Evolutionary conservation across 495 filamentous ascomycete genomes (phyloP).

Genomic region (Sphaerosporella brunnea): DNA sequence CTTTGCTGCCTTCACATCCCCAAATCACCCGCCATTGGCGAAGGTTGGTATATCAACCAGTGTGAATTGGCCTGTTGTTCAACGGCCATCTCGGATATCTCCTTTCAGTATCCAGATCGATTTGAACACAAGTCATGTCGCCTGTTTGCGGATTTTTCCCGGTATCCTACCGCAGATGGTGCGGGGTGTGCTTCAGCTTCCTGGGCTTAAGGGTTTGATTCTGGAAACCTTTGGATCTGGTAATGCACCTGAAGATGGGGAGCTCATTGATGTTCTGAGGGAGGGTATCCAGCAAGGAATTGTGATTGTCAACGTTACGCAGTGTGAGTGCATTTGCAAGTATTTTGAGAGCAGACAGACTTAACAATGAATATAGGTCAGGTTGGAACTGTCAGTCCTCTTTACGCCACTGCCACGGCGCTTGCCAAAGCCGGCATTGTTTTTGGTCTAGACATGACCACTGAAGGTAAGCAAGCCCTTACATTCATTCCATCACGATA

Average conservation of each 20-base stretch:
- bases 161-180: constrained; percentile 93
- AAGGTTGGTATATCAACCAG: constrained; percentile 63
- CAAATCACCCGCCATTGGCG: constrained; percentile 66
- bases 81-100: constrained; percentile 52
- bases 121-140: constrained; percentile 63
- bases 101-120: constrained; percentile 61
- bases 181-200: constrained; percentile 64
- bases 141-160: constrained; percentile 84
- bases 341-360: background rate
- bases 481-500: background rate
- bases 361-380: constrained; percentile 30
- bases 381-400: constrained; percentile 69
- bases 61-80: constrained; percentile 67
- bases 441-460: constrained; percentile 82
- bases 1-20: constrained; percentile 73
- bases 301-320: constrained; percentile 82
- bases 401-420: constrained; percentile 80
- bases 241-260: constrained; percentile 76
- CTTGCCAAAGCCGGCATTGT: constrained; percentile 81
- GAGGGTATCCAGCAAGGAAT: constrained; percentile 63
- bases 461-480: constrained; percentile 37
- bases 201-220: constrained; percentile 64
- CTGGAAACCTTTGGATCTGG: constrained; percentile 93
- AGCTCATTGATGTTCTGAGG: constrained; percentile 62
- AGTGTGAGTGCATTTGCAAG: constrained; percentile 39